Evolutionary conservation across 169 alveolate species (phyloP), one percentile per base, ranked within the genome.

Genomic region (Haemoproteus tartakovskyi): DNA sequence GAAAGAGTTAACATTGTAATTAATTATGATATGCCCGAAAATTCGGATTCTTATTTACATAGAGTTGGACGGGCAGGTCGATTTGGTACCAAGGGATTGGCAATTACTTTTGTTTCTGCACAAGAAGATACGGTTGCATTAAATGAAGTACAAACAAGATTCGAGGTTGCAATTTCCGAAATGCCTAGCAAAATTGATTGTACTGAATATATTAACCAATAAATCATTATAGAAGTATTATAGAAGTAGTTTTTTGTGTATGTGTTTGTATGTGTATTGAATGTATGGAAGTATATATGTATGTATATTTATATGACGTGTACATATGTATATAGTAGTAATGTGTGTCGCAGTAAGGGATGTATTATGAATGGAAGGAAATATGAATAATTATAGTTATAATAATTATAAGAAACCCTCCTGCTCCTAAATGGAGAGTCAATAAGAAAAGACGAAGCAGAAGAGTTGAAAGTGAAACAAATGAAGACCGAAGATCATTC

Each of bases 61-160:
- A 62, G 97, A 46, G 96, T 98, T 38, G 99, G 99, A 59, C 95
- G 99, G 79, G 99, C 99, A 12, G 99, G 99, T 29, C 93, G 99
- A 87, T 97, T 97, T 94, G 99, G 99, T 26, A 97, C 99, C 11
- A 97, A 97, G 87, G 99, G 99, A 16, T 90, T 97, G 40, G 99
- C 99, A 21, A 94, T 98, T 79, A 95, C 99, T 62, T 97, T 98
- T 87, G 94, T 95, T 16, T 79, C 96, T 8, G 83, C 96, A 16
- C 93, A 93, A 38, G 98, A 94, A 37, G 99, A 97, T 87, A 91
- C 96, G 41, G 86, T 92, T 63, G 95, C 96, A 36, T 91, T 98
- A 62, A 95, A 97, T 80, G 98, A 95, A 62, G 98, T 97, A 50
- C 99, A 96, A 85, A 92, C 95, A 84, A 93, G 99, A 67, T 98